Conservation (phyloP, 2,329 filamentous ascomycete genomes). For the Calonectria hawksworthii region DNA sequence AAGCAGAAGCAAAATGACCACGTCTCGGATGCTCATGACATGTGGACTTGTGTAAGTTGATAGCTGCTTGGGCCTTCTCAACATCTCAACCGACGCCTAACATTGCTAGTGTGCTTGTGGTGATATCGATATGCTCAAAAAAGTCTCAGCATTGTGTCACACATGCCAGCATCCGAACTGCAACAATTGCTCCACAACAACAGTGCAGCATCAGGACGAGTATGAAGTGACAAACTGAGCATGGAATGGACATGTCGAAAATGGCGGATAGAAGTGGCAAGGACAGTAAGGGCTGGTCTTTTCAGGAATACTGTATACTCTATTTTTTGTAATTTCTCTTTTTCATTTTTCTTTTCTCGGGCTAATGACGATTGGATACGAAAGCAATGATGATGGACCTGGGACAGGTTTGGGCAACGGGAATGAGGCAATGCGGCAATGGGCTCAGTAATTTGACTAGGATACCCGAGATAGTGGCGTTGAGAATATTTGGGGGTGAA, state of each 20-base stretch:
- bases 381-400: not conserved
- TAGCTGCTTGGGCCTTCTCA: not conserved
- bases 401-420: not conserved
- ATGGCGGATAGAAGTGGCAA: not conserved
- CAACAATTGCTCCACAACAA: not conserved
- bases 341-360: not conserved
- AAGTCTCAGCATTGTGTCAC: slow-evolving; percentile 17
- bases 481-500: not conserved
- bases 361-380: not conserved
- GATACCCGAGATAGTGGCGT: slow-evolving; percentile 21
- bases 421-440: not conserved
- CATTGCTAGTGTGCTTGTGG: slow-evolving; percentile 39
- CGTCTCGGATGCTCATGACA: slow-evolving; percentile 15
- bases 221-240: not conserved
- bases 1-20: slow-evolving; percentile 26
- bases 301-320: not conserved
- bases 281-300: not conserved
- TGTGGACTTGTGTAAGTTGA: slow-evolving; percentile 51
- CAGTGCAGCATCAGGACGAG: not conserved
- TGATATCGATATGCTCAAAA: slow-evolving; percentile 22
- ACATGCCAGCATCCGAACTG: slow-evolving; percentile 20
- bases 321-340: not conserved
- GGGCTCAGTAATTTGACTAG: slow-evolving; percentile 10
- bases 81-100: slow-evolving; percentile 21
- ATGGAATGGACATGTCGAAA: not conserved